These are phyloP conservation scores for Harrya chromipes DNA, from an alignment of 768 basidiomycete species.

Conservation along the genomic window DNA sequence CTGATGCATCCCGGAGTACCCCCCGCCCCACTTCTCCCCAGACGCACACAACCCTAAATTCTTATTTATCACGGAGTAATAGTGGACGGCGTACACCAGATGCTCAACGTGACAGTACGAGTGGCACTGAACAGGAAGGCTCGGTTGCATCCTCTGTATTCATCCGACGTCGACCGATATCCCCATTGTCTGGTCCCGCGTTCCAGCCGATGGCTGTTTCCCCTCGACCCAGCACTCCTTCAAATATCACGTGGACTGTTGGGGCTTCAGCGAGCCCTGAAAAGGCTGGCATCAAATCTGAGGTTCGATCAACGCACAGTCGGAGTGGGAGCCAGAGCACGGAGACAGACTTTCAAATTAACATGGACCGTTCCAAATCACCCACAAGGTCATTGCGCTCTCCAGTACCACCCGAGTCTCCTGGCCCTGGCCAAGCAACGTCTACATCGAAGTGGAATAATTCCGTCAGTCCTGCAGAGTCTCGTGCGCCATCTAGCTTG, in stretches of 20 bases:
- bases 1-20: slow-evolving; percentile 50
- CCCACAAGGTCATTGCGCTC: slow-evolving; percentile 50
- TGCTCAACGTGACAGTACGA: slow-evolving; percentile 37
- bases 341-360: slow-evolving; percentile 25
- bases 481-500: slow-evolving; percentile 45
- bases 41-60: slow-evolving; percentile 36
- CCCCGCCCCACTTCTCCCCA: slow-evolving; percentile 49
- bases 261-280: slow-evolving; percentile 33
- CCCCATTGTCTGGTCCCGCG: slow-evolving; percentile 59
- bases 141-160: slow-evolving; percentile 51
- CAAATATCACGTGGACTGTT: slow-evolving; percentile 70
- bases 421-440: slow-evolving; percentile 38
- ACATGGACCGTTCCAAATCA: slow-evolving; percentile 39
- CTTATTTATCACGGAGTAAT: slow-evolving; percentile 53
- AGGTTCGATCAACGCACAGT: slow-evolving; percentile 39
- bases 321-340: slow-evolving; percentile 60
- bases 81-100: slow-evolving; percentile 70
- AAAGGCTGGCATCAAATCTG: slow-evolving; percentile 30
- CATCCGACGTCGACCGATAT: slow-evolving; percentile 63
- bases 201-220: slow-evolving; percentile 61
- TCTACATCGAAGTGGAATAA: slow-evolving; percentile 26
- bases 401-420: slow-evolving; percentile 60
- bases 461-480: slow-evolving; percentile 33
- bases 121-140: slow-evolving; percentile 39
- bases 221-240: slow-evolving; percentile 57